These are phyloP conservation scores for Abrus precatorius DNA, from an alignment of 306 rosid genomes.

Conservation along the genomic window DNA sequence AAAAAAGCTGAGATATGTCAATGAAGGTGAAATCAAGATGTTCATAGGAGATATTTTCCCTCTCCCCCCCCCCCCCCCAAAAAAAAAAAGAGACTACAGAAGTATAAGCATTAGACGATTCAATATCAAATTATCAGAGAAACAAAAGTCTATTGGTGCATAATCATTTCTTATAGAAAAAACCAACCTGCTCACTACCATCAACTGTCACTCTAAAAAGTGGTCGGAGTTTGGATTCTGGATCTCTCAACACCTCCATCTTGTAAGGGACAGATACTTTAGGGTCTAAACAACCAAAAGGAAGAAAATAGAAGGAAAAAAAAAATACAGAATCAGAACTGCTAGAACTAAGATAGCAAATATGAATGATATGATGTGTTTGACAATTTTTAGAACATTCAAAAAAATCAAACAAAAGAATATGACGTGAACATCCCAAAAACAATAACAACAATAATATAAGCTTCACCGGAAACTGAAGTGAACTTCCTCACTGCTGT, in stretches of 20 bases:
- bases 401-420: slow-evolving; percentile 37
- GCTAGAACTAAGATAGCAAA: slow-evolving; percentile 33
- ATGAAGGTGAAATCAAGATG: slow-evolving; percentile 37
- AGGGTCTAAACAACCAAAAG: slow-evolving; percentile 66
- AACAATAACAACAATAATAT: neutral
- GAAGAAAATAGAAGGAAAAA: neutral
- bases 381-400: neutral
- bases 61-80: neutral
- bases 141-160: neutral
- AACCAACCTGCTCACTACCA: slow-evolving; percentile 90
- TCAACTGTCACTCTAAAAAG: slow-evolving; percentile 85
- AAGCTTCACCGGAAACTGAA: slow-evolving; percentile 76
- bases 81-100: neutral
- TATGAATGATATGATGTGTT: slow-evolving; percentile 27
- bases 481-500: slow-evolving; percentile 86
- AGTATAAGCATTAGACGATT: slow-evolving; percentile 38
- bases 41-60: slow-evolving; percentile 7
- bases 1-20: slow-evolving; percentile 1
- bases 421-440: slow-evolving; percentile 15
- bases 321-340: slow-evolving; percentile 21
- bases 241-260: slow-evolving; percentile 97
- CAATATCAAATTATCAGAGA: slow-evolving; percentile 21
- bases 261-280: slow-evolving; percentile 62
- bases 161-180: slow-evolving; percentile 7
- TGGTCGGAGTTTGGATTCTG: slow-evolving; percentile 80